Evolutionary conservation across 768 basidiomycete genomes (phyloP).

Genomic region (Nidularia pulvinata): DNA sequence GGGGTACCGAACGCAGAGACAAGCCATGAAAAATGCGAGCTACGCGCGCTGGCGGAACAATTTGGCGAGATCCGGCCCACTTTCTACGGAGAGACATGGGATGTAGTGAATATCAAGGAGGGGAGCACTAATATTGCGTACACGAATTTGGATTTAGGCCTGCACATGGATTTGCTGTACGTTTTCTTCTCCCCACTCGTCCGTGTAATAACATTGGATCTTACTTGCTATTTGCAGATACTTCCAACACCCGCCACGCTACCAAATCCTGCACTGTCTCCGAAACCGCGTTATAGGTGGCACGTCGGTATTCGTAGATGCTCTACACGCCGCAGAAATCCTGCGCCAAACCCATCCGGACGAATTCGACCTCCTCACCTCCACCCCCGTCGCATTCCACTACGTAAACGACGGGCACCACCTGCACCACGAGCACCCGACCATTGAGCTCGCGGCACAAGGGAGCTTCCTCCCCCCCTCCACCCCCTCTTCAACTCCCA

Average conservation of each 20-base stretch:
- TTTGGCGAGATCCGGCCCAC: slow-evolving; percentile 84
- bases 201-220: no score
- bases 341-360: slow-evolving; percentile 45
- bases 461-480: slow-evolving; percentile 5
- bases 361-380: slow-evolving; percentile 58
- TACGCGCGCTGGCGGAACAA: slow-evolving; percentile 58
- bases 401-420: slow-evolving; percentile 93
- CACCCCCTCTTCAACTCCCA: slow-evolving; percentile 15
- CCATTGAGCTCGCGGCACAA: slow-evolving; percentile 59
- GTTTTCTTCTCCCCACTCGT: slow-evolving; percentile 22
- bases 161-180: slow-evolving; percentile 93
- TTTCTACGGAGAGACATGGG: slow-evolving; percentile 90
- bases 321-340: slow-evolving; percentile 57
- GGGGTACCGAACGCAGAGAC: slow-evolving; percentile 70
- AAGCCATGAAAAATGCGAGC: slow-evolving; percentile 59
- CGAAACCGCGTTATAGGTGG: slow-evolving; percentile 86
- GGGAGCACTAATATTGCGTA: slow-evolving; percentile 89
- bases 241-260: slow-evolving; percentile 88
- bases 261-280: slow-evolving; percentile 91
- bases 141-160: slow-evolving; percentile 83
- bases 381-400: slow-evolving; percentile 78
- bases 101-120: slow-evolving; percentile 74
- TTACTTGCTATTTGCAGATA: slow-evolving; percentile 49
- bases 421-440: slow-evolving; percentile 69
- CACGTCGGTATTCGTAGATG: slow-evolving; percentile 85